Conservation (phyloP, 441 rosid genomes). For the Erysimum pusillum region DNA sequence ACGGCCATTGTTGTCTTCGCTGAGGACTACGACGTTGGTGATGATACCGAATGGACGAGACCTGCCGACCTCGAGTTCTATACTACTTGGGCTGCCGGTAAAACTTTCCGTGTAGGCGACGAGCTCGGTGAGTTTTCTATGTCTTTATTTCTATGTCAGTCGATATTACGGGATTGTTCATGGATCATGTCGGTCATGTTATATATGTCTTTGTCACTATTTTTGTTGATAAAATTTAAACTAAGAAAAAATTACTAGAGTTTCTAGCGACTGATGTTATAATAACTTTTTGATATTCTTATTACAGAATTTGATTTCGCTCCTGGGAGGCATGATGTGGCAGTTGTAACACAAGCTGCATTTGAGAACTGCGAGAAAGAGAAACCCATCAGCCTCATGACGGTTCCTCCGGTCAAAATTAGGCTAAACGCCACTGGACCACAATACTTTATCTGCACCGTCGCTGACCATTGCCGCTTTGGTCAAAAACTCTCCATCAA, state of each 20-base stretch:
- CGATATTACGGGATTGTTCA: not conserved
- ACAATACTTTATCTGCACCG: constrained; percentile 45
- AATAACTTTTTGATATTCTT: not conserved
- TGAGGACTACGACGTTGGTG: constrained; percentile 50
- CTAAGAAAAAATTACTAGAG: not conserved
- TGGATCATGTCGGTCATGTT: constrained; percentile 13
- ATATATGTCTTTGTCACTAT: not conserved
- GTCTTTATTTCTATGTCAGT: constrained; percentile 2
- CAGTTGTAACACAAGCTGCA: constrained; percentile 42
- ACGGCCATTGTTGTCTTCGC: constrained; percentile 38
- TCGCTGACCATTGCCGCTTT: constrained; percentile 45
- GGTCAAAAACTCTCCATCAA: constrained; percentile 47
- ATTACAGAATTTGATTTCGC: constrained; percentile 45
- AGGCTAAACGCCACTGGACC: constrained; percentile 46
- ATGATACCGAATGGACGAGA: constrained; percentile 43
- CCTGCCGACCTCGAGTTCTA: constrained; percentile 32
- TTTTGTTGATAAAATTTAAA: constrained; percentile 1
- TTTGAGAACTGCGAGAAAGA: constrained; percentile 42
- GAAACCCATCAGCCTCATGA: constrained; percentile 31
- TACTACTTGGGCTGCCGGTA: constrained; percentile 39
- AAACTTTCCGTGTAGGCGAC: constrained; percentile 48
- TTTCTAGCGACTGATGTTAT: constrained; percentile 22
- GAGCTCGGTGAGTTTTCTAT: constrained; percentile 44
- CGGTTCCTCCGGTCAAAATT: constrained; percentile 39
- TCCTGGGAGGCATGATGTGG: constrained; percentile 43